Base-by-base conservation (phyloP, 768 basidiomycete genomes). In the Chalciporus sphaerocephalus region DNA sequence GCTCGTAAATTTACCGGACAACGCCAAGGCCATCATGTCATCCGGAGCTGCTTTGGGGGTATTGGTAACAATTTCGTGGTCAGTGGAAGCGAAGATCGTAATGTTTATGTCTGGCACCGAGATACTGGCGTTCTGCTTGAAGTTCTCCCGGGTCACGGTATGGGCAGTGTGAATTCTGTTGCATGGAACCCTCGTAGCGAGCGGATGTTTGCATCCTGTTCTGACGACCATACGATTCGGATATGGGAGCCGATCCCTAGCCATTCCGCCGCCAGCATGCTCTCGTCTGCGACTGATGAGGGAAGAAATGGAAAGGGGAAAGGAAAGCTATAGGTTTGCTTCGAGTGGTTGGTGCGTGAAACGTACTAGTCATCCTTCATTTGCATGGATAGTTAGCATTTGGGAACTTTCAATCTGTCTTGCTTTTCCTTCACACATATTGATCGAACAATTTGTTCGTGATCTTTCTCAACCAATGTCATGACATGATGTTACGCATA, bases 71-170 rank as follows among this genome's bases (percentile, higher is more conserved):
- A 87, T 60, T 93, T 94, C 61, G 78, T 99, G 41, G 79, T 92
- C 50, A 92, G 89, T 58, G 96, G 95, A 17, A 95, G 92, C 59
- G 95, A 97, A 82, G 95, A 99, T 67, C 81, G 85, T 35, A 87
- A 87, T 51, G 85, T 98, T 36, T 96, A 97, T 69, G 80, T 97
- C 27, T 99, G 95, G 94, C 90, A 97, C 63, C 81, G 87, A 37
- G 86, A 91, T 56, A 85, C 86, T 9, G 87, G 86, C 2, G 71
- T 75, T 3, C 74, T 94, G 35, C 74, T 98, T n/a, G 92, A 96
- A 64, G 76, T 83, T n/a, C 76, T 99, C 3, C 64, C 78, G 3
- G 96, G 96, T 0, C 95, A 98, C 57, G 83, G 81, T n/a, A 71
- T 71, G 46, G 93, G 92, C 32, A 88, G 86, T 51, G 94, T 99